Base-by-base conservation (phyloP, 2,329 filamentous ascomycete genomes). In the Ophioceras dolichostomum region DNA sequence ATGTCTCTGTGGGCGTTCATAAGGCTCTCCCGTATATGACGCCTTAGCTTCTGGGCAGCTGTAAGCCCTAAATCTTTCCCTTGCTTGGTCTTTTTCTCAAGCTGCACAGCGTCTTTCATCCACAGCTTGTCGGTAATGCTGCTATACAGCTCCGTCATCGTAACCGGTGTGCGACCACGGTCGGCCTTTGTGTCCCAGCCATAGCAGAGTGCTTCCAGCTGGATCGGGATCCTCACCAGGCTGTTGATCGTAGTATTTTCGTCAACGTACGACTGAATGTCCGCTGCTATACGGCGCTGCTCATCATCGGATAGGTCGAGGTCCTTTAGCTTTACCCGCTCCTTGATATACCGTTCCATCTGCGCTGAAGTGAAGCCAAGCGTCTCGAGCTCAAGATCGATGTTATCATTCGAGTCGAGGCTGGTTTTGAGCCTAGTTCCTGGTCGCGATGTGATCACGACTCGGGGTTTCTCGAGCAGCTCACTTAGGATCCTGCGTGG, bases 171-270 rank as follows among this genome's bases (percentile, higher is more conserved):
- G 18, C 18, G 20, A 29, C 33, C 30, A 2, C n/a, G n/a, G n/a
- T n/a, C n/a, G 22, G 18, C 18, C 21, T 31, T 34, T 32, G 2
- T 30, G 17, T 50, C 39, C 60, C 59, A 65, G 13, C 36, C 54
- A 32, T 48, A 59, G 40, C 61, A 66, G 20, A 66, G 38, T 1
- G 62, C 62, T 48, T 66, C 62, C 1, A 67, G 47, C 34, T 59
- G 60, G 38, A 66, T 59, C 0, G 61, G 63, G 29, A 66, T 64
- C n/a, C 52, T 57, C 3, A 60, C 49, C 20, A 66, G 51, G 4
- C 44, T 49, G 34, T 56, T n/a, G n/a, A n/a, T n/a, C n/a, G n/a
- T n/a, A n/a, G n/a, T n/a, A n/a, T n/a, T n/a, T n/a, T n/a, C n/a
- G n/a, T n/a, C n/a, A n/a, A n/a, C n/a, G 43, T 5, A 65, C 47